These are phyloP conservation scores for Thalassiosira profunda DNA, from an alignment of 108 stramenopile genomes.

Conservation along the genomic window DNA sequence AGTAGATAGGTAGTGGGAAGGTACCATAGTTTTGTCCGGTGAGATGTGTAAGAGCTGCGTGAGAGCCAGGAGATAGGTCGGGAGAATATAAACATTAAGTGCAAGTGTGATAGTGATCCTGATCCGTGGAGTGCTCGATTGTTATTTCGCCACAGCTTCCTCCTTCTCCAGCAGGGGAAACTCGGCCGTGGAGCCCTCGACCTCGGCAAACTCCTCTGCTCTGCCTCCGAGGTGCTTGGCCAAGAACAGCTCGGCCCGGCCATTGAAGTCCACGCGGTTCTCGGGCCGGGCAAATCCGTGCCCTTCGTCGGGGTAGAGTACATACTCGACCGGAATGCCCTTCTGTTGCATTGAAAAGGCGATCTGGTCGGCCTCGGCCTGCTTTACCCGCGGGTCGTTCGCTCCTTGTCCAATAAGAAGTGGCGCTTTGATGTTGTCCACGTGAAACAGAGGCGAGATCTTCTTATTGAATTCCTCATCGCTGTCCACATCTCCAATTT, in stretches of 20 bases:
- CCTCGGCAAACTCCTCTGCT: conserved; percentile 25
- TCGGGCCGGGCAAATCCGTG: conserved; percentile 67
- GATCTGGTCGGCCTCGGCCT: conserved; percentile 72
- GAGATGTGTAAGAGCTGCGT: too few relatives aligned
- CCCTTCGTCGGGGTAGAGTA: conserved; percentile 72
- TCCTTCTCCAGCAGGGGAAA: conserved; percentile 41
- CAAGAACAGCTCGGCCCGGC: conserved; percentile 44
- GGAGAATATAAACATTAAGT: too few relatives aligned
- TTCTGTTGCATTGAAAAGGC: conserved; percentile 66
- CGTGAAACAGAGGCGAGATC: conserved; percentile 71
- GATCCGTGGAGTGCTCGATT: too few relatives aligned
- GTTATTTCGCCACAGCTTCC: too few relatives aligned
- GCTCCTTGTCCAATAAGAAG: conserved; percentile 74
- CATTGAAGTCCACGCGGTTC: conserved; percentile 68
- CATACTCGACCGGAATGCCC: conserved; percentile 71
- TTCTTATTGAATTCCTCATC: conserved; percentile 66
- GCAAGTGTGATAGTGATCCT: too few relatives aligned
- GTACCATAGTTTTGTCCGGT: too few relatives aligned
- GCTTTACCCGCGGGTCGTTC: conserved; percentile 74
- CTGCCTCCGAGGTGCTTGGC: conserved; percentile 37
- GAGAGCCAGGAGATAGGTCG: too few relatives aligned
- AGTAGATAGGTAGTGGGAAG: too few relatives aligned
- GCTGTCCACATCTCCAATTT: conserved; percentile 70
- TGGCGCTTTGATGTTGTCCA: conserved; percentile 67
- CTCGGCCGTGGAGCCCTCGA: conserved; percentile 30